Percentiles rank a stretch among this genome's conserved stretches.
These are phyloP conservation scores for Populus hybrid DNA, from an alignment of 441 rosid genomes.

Conservation along the genomic window DNA sequence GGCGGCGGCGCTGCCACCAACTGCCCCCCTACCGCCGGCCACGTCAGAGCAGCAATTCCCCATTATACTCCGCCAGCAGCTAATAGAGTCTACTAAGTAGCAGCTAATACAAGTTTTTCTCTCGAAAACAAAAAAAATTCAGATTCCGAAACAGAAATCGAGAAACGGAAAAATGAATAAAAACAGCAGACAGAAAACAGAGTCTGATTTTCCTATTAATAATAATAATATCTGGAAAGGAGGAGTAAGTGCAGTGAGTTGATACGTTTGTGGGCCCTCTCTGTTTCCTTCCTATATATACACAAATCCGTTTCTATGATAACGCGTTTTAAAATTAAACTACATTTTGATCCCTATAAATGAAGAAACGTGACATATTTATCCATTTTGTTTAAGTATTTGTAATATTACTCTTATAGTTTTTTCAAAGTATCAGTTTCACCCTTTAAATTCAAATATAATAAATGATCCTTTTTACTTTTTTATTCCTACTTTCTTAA, in stretches of 20 bases:
- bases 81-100: neutral
- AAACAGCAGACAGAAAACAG: neutral
- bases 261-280: slow-evolving; percentile 3
- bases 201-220: neutral
- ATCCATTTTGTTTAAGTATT: no score
- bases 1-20: slow-evolving; percentile 44
- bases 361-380: neutral
- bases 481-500: no score
- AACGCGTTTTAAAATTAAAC: neutral
- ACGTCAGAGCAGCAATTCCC: slow-evolving; percentile 85
- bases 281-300: neutral
- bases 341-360: neutral
- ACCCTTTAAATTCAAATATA: neutral
- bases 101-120: neutral
- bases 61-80: slow-evolving; percentile 31
- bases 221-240: neutral
- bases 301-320: neutral
- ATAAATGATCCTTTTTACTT: no score
- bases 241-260: neutral
- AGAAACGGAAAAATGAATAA: neutral
- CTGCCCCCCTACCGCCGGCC: slow-evolving; percentile 53
- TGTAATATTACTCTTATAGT: no score
- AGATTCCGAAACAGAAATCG: neutral
- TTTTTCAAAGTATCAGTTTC: no score
- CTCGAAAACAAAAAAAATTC: neutral